Base-by-base conservation (phyloP, 2,329 filamentous ascomycete species). In the Fusarium clavum region DNA sequence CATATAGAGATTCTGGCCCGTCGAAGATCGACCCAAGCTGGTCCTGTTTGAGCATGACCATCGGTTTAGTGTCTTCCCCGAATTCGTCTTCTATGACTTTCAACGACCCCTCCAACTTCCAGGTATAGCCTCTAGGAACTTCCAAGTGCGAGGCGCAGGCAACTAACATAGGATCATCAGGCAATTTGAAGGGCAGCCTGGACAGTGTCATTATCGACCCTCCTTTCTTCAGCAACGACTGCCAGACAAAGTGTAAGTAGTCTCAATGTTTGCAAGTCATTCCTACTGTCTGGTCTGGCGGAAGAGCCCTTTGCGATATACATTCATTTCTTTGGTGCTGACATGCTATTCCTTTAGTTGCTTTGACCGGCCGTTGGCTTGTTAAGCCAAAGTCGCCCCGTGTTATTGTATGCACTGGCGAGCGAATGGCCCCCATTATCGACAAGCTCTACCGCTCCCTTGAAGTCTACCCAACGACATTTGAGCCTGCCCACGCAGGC, bases 181-280 rank as follows among this genome's bases (percentile, higher is more conserved):
- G 78, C 14, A 78, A 85, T 34, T 79, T 94, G 38, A 92, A 91
- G 75, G 88, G 87, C 22, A 82, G 80, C 22, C 87, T 91, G 48
- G 90, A 94, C 78, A 86, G 89, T 57, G 86, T 95, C 64, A 90
- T 94, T 57, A 88, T 87, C 72, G 93, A 96, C 76, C 93, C 93
- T 11, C 93, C 93, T 1, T 95, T 95, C 77, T 83, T 95, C 38
- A 93, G 88, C 77, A 87, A 92, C 67, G 92, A 95, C 75, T 95
- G 92, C 77, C 92, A 95, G 78, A 93, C 91, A 1, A 94, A 94
- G 83, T 83, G 90, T 91, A 73, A 71, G 80, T 74, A 16, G 18
- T 32, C 24, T 29, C 7, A n/a, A 27, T 16, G 18, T 14, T 25
- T 22, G 12, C 5, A 11, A 58, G 44, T 24, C 13, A 12, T 41